phyloP scores from a whole-genome alignment of 176 grass and related monocot genomes.

The Sorghum bicolor region DNA sequence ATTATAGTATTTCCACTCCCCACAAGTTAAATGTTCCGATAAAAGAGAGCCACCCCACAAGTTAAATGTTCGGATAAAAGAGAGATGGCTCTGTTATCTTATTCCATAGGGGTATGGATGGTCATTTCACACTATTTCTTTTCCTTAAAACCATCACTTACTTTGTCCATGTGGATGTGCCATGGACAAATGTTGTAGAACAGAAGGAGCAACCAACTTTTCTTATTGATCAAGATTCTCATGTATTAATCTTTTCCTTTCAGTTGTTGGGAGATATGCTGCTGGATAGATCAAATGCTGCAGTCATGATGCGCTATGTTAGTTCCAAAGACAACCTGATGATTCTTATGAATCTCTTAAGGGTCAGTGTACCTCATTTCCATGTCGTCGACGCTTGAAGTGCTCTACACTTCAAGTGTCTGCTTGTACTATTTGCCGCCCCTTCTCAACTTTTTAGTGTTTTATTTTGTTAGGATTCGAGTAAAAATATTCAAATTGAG shows the following conservation, averaged over 20 bases:
- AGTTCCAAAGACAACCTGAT: constrained; percentile 95
- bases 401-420: not conserved
- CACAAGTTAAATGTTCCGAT: not conserved
- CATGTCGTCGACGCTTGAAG: not conserved
- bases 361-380: constrained; percentile 52
- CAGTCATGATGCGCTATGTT: constrained; percentile 95
- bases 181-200: not conserved
- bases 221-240: constrained; percentile 18
- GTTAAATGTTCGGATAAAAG: not conserved
- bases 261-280: constrained; percentile 97
- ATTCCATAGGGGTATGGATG: not conserved
- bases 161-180: not conserved
- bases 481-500: constrained; percentile 95
- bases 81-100: not conserved
- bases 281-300: constrained; percentile 93
- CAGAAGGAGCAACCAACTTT: not conserved
- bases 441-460: not conserved
- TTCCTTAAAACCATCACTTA: not conserved
- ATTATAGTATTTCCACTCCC: not conserved
- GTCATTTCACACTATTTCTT: not conserved
- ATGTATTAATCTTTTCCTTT: constrained; percentile 34
- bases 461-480: constrained; percentile 63
- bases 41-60: not conserved
- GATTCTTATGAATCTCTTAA: constrained; percentile 98
- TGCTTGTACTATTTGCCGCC: not conserved